Conservation (phyloP, 1,284 basidiomycete species). For the Cronartium quercuum region DNA sequence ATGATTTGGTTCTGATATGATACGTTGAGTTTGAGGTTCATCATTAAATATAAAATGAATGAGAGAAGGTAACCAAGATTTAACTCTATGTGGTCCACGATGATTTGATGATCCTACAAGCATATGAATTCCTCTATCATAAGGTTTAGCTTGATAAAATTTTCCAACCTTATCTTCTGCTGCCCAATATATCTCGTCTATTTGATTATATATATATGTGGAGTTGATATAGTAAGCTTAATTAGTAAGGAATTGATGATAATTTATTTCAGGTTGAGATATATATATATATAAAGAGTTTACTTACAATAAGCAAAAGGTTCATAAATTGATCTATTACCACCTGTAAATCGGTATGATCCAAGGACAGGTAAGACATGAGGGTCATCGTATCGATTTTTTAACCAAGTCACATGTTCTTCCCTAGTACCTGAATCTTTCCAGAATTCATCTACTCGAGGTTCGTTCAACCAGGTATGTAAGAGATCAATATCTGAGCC, state of each 20-base stretch:
- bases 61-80: constrained; percentile 54
- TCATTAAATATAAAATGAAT: constrained; percentile 55
- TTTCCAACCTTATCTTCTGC: constrained; percentile 17
- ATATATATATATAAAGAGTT: neutral
- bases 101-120: constrained; percentile 43
- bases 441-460: constrained; percentile 28
- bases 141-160: constrained; percentile 5
- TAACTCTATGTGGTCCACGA: constrained; percentile 49
- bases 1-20: constrained; percentile 54
- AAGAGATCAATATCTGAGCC: constrained; percentile 13
- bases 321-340: neutral
- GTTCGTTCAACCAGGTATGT: constrained; percentile 26
- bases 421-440: constrained; percentile 15
- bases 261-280: neutral
- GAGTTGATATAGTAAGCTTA: too few species aligned
- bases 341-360: constrained; percentile 22
- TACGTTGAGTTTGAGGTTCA: constrained; percentile 54
- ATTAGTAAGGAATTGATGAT: neutral
- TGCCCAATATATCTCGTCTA: constrained; percentile 36
- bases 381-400: constrained; percentile 18
- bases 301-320: constrained; percentile 36
- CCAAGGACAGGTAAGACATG: constrained; percentile 28
- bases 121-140: constrained; percentile 42
- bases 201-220: neutral
- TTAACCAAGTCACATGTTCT: constrained; percentile 18